Base-by-base conservation (phyloP, 176 grass and related monocot species). In the Avena sativa region DNA sequence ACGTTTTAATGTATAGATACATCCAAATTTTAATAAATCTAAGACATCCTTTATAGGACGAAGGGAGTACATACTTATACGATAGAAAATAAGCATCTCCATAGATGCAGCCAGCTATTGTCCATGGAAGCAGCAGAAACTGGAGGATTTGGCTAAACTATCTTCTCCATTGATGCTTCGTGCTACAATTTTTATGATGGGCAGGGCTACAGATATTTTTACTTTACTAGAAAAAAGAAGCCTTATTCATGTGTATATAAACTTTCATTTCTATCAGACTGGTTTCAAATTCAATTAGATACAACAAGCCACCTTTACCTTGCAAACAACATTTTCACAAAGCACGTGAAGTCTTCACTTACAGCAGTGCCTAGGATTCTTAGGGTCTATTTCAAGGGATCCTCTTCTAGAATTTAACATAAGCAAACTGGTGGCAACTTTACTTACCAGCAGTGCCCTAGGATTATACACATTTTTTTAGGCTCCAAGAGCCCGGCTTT, bases 141-240 rank as follows among this genome's bases (percentile, higher is more conserved):
- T 36, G 13, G 57, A 16, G 63, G 38, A 80, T 36, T 76, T 17
- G 38, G 23, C 40, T 64, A 48, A 64, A 47, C 13, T 61, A 62
- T 81, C 50, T 77, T 77, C 51, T 55, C 9, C 25, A 52, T 77
- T 48, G 21, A 80, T 48, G 40, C 43, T 63, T 16, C 8, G 14
- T 46, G 57, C 78, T 25, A 26, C 12, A 80, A 62, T 80, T 62
- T 80, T 62, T 80, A 12, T 63, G 58, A 62, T 47, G 55, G 72
- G 26, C 3, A 19, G 23, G 46, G 21, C 5, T 75, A 79, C 55
- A 79, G 14, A 49, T 48, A 28, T 65, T 65, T 80, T 59, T 80
- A 49, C 40, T 80, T 64, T 17, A 47, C 28, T 28, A 28, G 6
- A 43, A 43, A 61, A 63, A 62, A 9, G 2, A 28, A 23, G 14